These are phyloP conservation scores for Talaromyces sp. DNA, from an alignment of 2,329 filamentous ascomycete genomes.

Conservation along the genomic window DNA sequence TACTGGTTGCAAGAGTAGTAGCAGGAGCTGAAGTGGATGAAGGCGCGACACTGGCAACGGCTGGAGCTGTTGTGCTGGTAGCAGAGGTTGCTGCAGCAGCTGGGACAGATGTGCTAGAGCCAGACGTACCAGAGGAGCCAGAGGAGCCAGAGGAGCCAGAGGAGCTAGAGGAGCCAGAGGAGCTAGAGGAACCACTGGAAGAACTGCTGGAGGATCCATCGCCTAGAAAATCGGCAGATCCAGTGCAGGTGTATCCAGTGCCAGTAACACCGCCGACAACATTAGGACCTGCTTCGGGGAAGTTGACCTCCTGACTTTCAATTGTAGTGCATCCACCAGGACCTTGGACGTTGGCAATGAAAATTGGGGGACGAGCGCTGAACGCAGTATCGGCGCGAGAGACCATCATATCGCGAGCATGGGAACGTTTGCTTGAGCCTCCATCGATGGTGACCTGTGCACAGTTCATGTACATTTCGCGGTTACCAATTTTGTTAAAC, in stretches of 20 bases:
- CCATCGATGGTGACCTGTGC: slow-evolving; percentile 62
- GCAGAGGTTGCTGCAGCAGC: slow-evolving; percentile 17
- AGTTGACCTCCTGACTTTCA: slow-evolving; percentile 58
- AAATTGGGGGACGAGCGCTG: slow-evolving; percentile 61
- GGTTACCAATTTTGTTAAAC: slow-evolving; percentile 73
- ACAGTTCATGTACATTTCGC: slow-evolving; percentile 87
- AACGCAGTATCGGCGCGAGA: slow-evolving; percentile 39
- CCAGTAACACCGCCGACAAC: slow-evolving; percentile 39
- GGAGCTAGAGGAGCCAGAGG: slow-evolving; percentile 9
- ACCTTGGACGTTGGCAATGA: slow-evolving; percentile 64
- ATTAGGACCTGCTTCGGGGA: slow-evolving; percentile 63
- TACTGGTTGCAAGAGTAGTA: slow-evolving; percentile 18
- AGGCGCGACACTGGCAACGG: neutral
- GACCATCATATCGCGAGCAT: slow-evolving; percentile 18
- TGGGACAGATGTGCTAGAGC: slow-evolving; percentile 18
- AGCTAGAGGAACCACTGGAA: neutral
- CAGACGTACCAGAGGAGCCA: slow-evolving; percentile 17
- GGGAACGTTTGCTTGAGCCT: slow-evolving; percentile 17
- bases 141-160: slow-evolving; percentile 16
- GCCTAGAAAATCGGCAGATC: slow-evolving; percentile 31
- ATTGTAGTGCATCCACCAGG: slow-evolving; percentile 55
- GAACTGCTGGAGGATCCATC: slow-evolving; percentile 15
- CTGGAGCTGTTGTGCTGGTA: neutral
- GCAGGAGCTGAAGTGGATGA: slow-evolving; percentile 6
- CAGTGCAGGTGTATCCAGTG: slow-evolving; percentile 35